A percentile compares a stretch with the other conserved stretches of the same genome.
Evolutionary conservation across 768 basidiomycete species (phyloP).

Genomic region (Mycena polygramma): DNA sequence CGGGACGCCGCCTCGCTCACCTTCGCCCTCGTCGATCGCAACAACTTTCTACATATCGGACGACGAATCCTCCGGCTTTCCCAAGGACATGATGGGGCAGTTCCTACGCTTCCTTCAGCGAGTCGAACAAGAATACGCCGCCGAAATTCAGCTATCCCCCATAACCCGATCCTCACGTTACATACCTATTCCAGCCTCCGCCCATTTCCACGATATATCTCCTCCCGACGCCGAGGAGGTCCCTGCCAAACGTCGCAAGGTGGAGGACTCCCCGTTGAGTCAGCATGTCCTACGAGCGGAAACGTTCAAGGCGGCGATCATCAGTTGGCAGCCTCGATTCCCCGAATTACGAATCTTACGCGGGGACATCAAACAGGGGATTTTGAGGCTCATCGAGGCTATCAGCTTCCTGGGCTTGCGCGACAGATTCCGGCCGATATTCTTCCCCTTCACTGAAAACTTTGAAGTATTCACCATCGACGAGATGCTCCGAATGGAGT

Average conservation of each 20-base stretch:
- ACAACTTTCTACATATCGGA: too few species aligned
- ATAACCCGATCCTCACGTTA: not conserved
- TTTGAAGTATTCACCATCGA: not conserved
- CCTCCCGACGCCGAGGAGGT: too few species aligned
- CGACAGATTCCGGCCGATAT: not conserved
- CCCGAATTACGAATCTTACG: not conserved
- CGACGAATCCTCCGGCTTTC: too few species aligned
- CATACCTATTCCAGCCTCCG: too few species aligned
- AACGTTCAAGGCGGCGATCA: not conserved
- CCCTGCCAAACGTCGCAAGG: not conserved
- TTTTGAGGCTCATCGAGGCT: not conserved
- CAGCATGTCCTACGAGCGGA: not conserved
- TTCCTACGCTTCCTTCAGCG: too few species aligned
- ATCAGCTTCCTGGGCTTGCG: not conserved
- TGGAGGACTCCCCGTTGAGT: not conserved
- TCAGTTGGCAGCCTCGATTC: not conserved
- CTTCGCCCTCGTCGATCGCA: too few species aligned
- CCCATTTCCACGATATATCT: too few species aligned
- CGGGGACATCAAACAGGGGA: not conserved
- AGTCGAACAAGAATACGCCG: too few species aligned
- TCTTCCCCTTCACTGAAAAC: constrained; percentile 6
- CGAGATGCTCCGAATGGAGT: not conserved
- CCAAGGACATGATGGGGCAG: too few species aligned
- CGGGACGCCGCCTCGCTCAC: too few species aligned
- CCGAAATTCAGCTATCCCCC: not conserved